Base-by-base conservation (phyloP, 306 rosid species). In the Fragaria ananassa region DNA sequence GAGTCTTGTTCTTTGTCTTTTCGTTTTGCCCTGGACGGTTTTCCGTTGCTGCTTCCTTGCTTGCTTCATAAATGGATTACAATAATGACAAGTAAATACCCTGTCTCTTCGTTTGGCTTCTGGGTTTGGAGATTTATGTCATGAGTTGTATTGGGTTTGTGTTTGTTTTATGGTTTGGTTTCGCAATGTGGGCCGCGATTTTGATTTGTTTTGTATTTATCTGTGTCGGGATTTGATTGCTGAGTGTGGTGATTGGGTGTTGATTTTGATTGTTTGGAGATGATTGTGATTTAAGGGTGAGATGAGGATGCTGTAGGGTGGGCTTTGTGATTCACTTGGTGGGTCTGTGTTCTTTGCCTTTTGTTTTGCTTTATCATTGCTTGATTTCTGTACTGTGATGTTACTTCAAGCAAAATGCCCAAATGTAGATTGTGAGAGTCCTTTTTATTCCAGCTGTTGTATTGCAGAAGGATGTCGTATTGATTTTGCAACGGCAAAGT, bases 51-150 rank as follows among this genome's bases (percentile, higher is more conserved):
- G 35, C 58, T 23, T 64, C 54, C 80, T 66, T 71, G 39, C 29
- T 66, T 71, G 39, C 29, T 77, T 11, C 53, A 29, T 47, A 18
- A 74, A 93, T 93, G 96, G 91, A 91, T 73, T 73, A 49, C 83
- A 76, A 51, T 76, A 76, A 73, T 72, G 71, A 84, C 82, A 81
- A 88, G 93, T 93, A 87, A 86, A 68, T 83, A 74, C 82, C 81
- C 21, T 79, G 64, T 76, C 29, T 69, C 45, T 60, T 63, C 3
- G 21, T 74, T 65, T 34, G 79, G 50, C 64, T 75, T 54, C 68
- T 76, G 85, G 71, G 76, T 82, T 80, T 60, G 34, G 47, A 5
- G 61, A 76, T 50, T 60, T 81, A 65, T 80, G 23, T 71, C 34
- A 1, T 60, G 19, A 57, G 37, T 71, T 72, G 0, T 47, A 7